Percentiles rank a stretch among this genome's conserved stretches.
Conservation (phyloP, 1,139 yeast species). For the Zygoascus sp. region DNA sequence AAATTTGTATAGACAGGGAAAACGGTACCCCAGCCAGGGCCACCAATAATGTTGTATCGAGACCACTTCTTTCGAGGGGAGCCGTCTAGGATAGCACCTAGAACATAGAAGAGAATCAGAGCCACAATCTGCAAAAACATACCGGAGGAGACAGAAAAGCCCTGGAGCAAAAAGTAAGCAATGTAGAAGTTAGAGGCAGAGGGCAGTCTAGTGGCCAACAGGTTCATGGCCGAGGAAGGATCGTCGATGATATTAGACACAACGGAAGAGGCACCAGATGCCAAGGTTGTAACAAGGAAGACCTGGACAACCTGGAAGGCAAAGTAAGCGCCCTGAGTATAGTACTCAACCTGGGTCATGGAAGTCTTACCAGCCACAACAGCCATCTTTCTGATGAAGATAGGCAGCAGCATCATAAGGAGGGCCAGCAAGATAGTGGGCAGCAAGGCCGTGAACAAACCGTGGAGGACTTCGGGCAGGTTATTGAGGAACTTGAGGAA, state of each 20-base stretch:
- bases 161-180: slow-evolving; percentile 64
- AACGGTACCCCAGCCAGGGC: slow-evolving; percentile 79
- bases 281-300: slow-evolving; percentile 72
- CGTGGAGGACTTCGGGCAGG: slow-evolving; percentile 62
- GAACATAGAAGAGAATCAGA: slow-evolving; percentile 61
- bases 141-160: slow-evolving; percentile 77
- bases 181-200: slow-evolving; percentile 77
- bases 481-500: slow-evolving; percentile 68
- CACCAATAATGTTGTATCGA: slow-evolving; percentile 59
- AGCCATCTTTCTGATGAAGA: slow-evolving; percentile 71
- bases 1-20: slow-evolving; percentile 82
- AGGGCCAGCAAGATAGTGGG: slow-evolving; percentile 80
- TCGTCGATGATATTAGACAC: slow-evolving; percentile 61
- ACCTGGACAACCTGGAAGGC: slow-evolving; percentile 87
- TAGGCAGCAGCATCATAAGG: slow-evolving; percentile 81
- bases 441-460: slow-evolving; percentile 78
- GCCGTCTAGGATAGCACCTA: slow-evolving; percentile 65
- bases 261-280: slow-evolving; percentile 77
- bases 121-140: slow-evolving; percentile 73
- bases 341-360: slow-evolving; percentile 64
- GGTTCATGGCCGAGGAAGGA: slow-evolving; percentile 62
- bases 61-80: slow-evolving; percentile 87
- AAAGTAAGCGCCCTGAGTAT: slow-evolving; percentile 80
- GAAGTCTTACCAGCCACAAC: slow-evolving; percentile 68
- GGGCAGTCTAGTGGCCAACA: slow-evolving; percentile 74